These are phyloP conservation scores for Waltiozyma sp. DNA, from an alignment of 1,139 yeast species.

Conservation along the genomic window DNA sequence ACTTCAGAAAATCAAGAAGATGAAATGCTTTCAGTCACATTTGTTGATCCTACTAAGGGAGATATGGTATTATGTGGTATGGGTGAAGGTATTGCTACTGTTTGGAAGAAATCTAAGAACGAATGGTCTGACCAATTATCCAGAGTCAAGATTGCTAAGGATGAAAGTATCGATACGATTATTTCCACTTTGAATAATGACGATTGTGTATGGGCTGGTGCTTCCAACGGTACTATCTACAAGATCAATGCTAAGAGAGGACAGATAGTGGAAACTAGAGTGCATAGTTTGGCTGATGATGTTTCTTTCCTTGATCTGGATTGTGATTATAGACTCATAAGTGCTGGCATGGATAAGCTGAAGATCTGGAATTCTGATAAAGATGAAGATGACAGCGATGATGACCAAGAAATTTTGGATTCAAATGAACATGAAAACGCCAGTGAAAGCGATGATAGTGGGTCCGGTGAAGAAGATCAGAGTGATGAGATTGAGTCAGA, in stretches of 20 bases:
- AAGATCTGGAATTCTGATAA: constrained; percentile 53
- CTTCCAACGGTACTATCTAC: constrained; percentile 69
- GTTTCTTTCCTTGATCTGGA: constrained; percentile 72
- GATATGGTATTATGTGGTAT: constrained; percentile 70
- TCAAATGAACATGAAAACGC: constrained; percentile 11
- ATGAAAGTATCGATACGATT: constrained; percentile 70
- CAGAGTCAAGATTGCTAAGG: constrained; percentile 59
- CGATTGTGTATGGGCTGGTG: constrained; percentile 71
- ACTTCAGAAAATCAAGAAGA: constrained; percentile 86
- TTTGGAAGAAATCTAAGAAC: constrained; percentile 73
- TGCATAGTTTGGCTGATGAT: constrained; percentile 53
- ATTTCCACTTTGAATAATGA: constrained; percentile 69
- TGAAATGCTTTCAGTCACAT: constrained; percentile 69
- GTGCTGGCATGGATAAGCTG: constrained; percentile 74
- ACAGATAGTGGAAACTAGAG: constrained; percentile 52
- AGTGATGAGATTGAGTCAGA: constrained; percentile 1
- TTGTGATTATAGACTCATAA: constrained; percentile 61
- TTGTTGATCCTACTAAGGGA: constrained; percentile 51
- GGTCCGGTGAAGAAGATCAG: constrained; percentile 7
- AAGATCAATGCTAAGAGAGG: constrained; percentile 59
- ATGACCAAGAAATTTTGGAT: constrained; percentile 5
- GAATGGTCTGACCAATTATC: constrained; percentile 67
- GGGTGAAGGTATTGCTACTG: constrained; percentile 85
- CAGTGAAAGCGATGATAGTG: constrained; percentile 5
- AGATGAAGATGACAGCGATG: constrained; percentile 20